These are phyloP conservation scores for Cardiospermum halicacabum DNA, from an alignment of 345 rosid species.

Conservation along the genomic window DNA sequence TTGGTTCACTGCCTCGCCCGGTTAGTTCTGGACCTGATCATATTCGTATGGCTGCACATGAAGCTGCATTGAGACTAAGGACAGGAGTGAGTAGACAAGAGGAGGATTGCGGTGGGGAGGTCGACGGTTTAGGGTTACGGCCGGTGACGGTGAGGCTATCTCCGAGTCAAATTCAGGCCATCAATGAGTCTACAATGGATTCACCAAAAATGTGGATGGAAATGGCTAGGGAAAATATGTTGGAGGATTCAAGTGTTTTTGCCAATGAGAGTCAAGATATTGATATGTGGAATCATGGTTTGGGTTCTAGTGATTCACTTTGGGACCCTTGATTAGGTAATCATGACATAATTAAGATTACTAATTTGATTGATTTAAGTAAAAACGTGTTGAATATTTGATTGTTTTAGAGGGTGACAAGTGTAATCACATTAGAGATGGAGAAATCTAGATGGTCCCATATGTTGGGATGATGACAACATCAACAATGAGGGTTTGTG, in stretches of 20 bases:
- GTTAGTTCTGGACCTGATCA: conserved; percentile 46
- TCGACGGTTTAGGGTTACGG: not conserved
- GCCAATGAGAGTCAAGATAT: not conserved
- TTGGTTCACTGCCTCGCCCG: conserved; percentile 42
- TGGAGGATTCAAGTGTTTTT: conserved; percentile 15
- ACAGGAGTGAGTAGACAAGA: not conserved
- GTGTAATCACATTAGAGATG: too few species aligned
- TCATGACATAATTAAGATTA: not conserved
- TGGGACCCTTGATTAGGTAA: conserved; percentile 10
- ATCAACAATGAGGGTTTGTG: too few species aligned
- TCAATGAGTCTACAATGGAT: conserved; percentile 69
- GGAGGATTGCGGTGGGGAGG: not conserved
- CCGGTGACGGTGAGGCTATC: conserved; percentile 45
- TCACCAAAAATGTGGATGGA: conserved; percentile 76
- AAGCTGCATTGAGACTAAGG: conserved; percentile 5
- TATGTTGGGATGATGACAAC: too few species aligned
- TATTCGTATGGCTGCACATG: conserved; percentile 70
- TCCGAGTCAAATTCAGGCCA: conserved; percentile 74
- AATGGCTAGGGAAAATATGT: conserved; percentile 20
- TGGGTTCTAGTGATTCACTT: conserved; percentile 8
- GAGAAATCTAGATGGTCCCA: too few species aligned
- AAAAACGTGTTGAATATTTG: too few species aligned
- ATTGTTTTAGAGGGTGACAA: too few species aligned
- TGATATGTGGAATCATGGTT: not conserved
- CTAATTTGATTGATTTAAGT: too few species aligned